Base-by-base conservation (phyloP, 1,139 yeast species). In the Candida neerlandica region DNA sequence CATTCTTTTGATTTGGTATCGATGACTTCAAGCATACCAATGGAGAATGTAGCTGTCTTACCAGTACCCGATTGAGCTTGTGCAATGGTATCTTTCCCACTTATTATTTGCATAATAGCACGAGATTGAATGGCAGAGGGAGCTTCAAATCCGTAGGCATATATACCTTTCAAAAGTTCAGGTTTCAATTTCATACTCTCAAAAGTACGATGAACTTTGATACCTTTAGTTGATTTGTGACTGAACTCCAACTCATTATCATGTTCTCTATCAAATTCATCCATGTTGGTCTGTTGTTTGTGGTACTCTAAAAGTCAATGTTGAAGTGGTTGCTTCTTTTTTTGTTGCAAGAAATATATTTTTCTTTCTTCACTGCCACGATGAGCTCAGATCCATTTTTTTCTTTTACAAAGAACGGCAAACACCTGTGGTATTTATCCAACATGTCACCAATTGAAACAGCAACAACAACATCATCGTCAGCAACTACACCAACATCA, bases 41-140 rank as follows among this genome's bases (percentile, higher is more conserved):
- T 90, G 14, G 96, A 81, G 66, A 94, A 94, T 0, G 99, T 94
- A 18, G 98, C 99, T 0, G 99, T 94, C 67, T 94, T 94, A 63
- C 99, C 99, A 1, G 99, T 94, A 54, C 99, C 99, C 4, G 97
- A 89, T 66, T 94, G 99, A 10, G 98, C 97, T 69, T 94, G 99
- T 19, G 98, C 98, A 53, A 94, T 89, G 2, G 94, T 89, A 66
- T 94, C 99, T 60, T 86, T 81, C 4, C 97, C 98, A 47, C 86
- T 81, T 48, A 92, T 90, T 55, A 92, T 91, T 63, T 92, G 98
- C 71, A 88, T 81, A 50, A 94, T 94, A 33, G 97, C 99, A 59
- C 98, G 77, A 41, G 96, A 89, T 69, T 94, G 99, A 68, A 94
- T 94, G 6, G 97, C 91, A 21, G 97, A 89, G 15, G 99, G 99